Percentiles rank a stretch among this genome's conserved stretches.
Evolutionary conservation across 768 basidiomycete genomes (phyloP).

Genomic region (Gymnopilus dilepis): DNA sequence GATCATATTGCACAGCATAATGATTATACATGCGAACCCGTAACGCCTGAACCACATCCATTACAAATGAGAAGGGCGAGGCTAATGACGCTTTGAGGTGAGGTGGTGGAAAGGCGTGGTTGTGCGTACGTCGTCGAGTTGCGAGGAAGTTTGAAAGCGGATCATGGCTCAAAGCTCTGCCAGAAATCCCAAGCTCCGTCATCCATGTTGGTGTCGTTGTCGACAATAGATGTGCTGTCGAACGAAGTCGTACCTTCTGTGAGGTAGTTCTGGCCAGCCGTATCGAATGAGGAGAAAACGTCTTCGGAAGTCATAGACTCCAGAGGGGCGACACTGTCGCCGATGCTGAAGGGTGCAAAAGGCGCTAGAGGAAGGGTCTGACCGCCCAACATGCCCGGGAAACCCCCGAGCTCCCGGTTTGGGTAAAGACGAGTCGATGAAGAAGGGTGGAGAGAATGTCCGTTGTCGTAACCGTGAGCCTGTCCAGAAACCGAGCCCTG

Average conservation of each 20-base stretch:
- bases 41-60: conserved; percentile 8
- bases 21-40: conserved; percentile 8
- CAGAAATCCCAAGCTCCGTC: conserved; percentile 20
- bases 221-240: conserved; percentile 4
- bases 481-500: conserved; percentile 11
- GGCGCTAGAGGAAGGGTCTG: conserved; percentile 45
- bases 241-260: not conserved
- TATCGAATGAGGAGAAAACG: not conserved
- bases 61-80: conserved; percentile 18
- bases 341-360: conserved; percentile 27
- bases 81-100: too few species aligned
- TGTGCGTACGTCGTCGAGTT: too few species aligned
- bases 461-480: conserved; percentile 2
- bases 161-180: conserved; percentile 18
- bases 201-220: conserved; percentile 21
- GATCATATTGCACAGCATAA: conserved; percentile 23
- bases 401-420: conserved; percentile 37
- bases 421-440: conserved; percentile 8
- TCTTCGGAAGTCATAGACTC: conserved; percentile 2
- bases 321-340: conserved; percentile 10
- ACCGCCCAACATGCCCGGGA: conserved; percentile 46
- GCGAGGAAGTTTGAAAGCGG: not conserved
- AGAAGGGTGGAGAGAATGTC: not conserved
- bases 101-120: too few species aligned
- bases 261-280: conserved; percentile 1